Evolutionary conservation across 225 moss, liverwort and hornwort species (phyloP).

Genomic region (Marchantia paleacea): DNA sequence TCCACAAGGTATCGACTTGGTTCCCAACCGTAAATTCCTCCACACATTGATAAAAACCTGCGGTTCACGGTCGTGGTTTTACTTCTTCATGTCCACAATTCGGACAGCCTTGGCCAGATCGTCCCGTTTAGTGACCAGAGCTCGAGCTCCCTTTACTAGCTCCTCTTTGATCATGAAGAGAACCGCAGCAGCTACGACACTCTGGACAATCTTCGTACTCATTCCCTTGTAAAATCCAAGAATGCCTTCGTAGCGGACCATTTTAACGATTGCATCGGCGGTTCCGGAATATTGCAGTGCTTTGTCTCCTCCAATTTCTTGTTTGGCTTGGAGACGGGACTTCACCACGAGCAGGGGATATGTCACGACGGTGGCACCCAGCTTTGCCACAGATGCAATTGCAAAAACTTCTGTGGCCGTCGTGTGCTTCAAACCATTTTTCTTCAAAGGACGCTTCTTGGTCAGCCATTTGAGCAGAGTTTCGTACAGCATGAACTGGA

Average conservation of each 20-base stretch:
- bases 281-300: constrained; percentile 50
- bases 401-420: constrained; percentile 70
- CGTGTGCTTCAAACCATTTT: constrained; percentile 53
- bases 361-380: constrained; percentile 94
- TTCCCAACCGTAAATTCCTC: neutral
- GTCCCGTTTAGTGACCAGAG: constrained; percentile 54
- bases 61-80: neutral
- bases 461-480: constrained; percentile 65
- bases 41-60: neutral
- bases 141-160: constrained; percentile 81
- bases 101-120: constrained; percentile 27
- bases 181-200: constrained; percentile 85
- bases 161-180: constrained; percentile 97
- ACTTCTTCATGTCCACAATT: constrained; percentile 16
- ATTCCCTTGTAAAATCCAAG: constrained; percentile 93
- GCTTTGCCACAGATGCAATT: constrained; percentile 84
- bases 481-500: constrained; percentile 75
- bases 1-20: neutral
- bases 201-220: constrained; percentile 96
- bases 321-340: constrained; percentile 98
- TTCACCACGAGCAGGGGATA: constrained; percentile 96
- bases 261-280: constrained; percentile 78
- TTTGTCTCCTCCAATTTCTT: constrained; percentile 53
- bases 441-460: constrained; percentile 52
- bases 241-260: constrained; percentile 76